Base-by-base conservation (phyloP, 352 stramenopile species). In the Peronosclerospora sorghi region DNA sequence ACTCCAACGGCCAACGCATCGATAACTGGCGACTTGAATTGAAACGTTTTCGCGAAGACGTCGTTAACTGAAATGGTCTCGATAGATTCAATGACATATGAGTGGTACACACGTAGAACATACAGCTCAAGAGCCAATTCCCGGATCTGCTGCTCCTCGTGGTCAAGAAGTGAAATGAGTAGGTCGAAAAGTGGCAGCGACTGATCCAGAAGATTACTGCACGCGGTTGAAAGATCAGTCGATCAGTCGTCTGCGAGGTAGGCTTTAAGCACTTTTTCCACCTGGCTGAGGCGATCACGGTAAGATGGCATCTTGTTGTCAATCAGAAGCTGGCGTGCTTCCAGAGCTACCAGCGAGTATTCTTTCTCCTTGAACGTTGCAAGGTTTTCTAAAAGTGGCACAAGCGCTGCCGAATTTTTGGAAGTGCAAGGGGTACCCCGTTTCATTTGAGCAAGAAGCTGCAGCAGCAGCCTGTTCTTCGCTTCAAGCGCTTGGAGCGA, bases 301-400 rank as follows among this genome's bases (percentile, higher is more conserved):
- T 97, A 95, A 43, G 87, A 97, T 26, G 95, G 94, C 71, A 97
- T 96, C 60, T 96, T 97, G 62, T 96, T 87, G 59, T 97, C 77
- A 38, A 98, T 94, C 7, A 99, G 68, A 28, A 98, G 70, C 57
- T 97, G 21, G 21, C 6, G 21, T 6, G 21, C 21, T 26, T 26
- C 21, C 21, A 26, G 21, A 3, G 21, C 21, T 7, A 26, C 21
- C 21, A 26, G 21, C 21, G 21, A 26, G 21, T 26, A 26, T 3
- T 26, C 4, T 26, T 87, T 88, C 51, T 92, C 75, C 57, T 86
- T 83, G 50, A 96, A 82, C 38, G 83, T n/a, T 86, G 6, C 83
- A 73, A 97, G 64, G 15, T 78, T 64, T 50, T 95, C 85, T 2
- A 97, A 64, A 23, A 95, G 62, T 28, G 83, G 65, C 55, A 89